Base-by-base conservation (phyloP, 2,329 filamentous ascomycete species). In the Aspergillus ustus region DNA sequence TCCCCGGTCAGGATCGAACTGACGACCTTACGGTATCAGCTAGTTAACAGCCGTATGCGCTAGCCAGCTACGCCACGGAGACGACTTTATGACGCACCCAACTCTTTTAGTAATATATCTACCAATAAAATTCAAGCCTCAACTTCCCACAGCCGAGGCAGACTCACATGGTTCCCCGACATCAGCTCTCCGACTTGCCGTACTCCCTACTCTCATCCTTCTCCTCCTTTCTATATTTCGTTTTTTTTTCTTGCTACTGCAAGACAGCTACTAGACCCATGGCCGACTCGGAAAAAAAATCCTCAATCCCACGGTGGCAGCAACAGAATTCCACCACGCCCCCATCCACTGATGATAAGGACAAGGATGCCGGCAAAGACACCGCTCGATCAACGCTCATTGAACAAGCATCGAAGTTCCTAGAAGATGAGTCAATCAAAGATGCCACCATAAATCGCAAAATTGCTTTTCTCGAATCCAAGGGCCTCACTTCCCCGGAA, bases 391-490 rank as follows among this genome's bases (percentile, higher is more conserved):
- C 73, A 66, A 63, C 69, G 48, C 73, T 84, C 13, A 71, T 91
- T 40, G 87, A 92, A 17, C 87, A 92, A 72, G 92, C 93, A 29
- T 83, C 85, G 48, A 85, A 83, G 57, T 97, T 97, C 72, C 84
- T 97, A 4, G 82, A 91, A 54, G 89, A 96, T 63, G 87, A 91
- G 7, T 82, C 84, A 20, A 91, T 97, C 60, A 87, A 85, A 61
- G 80, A 89, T 75, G 87, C 89, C 37, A 82, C 89, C 0, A 82
- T 83, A 49, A 89, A 91, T 59, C 89, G 87, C 76, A 96, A 96
- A 79, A 81, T 85, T 20, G 84, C 85, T 7, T 97, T 97, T 68
- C 80, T 97, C 1, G 84, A 88, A 70, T 86, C 86, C 54, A 97
- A 97, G 75, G 91, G 91, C 3, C 80, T 97, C 7, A 79, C 78